These are phyloP conservation scores for Pelargonium fulgidum DNA, from an alignment of 441 rosid species.

Conservation along the genomic window DNA sequence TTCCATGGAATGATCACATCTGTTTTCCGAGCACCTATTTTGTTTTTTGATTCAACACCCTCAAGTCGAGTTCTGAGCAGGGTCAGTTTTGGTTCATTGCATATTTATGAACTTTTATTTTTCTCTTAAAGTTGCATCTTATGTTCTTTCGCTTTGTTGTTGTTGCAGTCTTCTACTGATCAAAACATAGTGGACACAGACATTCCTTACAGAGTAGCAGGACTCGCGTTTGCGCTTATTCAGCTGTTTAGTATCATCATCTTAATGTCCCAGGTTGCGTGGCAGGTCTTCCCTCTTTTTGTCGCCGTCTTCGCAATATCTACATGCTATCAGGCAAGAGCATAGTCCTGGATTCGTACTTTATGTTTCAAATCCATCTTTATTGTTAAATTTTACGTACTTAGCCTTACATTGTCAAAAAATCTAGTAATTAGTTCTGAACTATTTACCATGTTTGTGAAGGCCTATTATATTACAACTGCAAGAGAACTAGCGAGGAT, in stretches of 20 bases:
- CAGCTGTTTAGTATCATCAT: slow-evolving; percentile 51
- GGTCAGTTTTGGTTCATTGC: slow-evolving; percentile 32
- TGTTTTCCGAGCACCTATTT: slow-evolving; percentile 54
- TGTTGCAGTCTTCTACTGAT: slow-evolving; percentile 50
- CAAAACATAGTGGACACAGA: slow-evolving; percentile 63
- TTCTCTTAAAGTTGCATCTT: background rate
- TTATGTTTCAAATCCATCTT: too few species aligned
- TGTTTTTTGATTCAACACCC: slow-evolving; percentile 59
- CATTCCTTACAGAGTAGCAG: slow-evolving; percentile 61
- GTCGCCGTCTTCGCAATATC: slow-evolving; percentile 48
- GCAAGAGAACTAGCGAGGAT: slow-evolving; percentile 72
- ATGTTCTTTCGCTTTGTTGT: too few species aligned
- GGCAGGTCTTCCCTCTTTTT: slow-evolving; percentile 56
- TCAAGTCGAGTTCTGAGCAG: slow-evolving; percentile 53
- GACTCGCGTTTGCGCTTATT: slow-evolving; percentile 56
- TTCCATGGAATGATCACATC: slow-evolving; percentile 44
- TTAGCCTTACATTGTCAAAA: too few species aligned
- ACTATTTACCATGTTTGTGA: slow-evolving; percentile 13
- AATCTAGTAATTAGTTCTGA: too few species aligned
- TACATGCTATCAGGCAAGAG: slow-evolving; percentile 52
- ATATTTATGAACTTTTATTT: background rate
- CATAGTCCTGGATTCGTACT: too few species aligned
- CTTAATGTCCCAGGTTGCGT: slow-evolving; percentile 52
- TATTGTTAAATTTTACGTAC: too few species aligned
- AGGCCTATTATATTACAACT: slow-evolving; percentile 52